A percentile compares a stretch with the other conserved stretches of the same genome.
Conservation (phyloP, 176 grass and related monocot species). For the Avena eriantha region DNA sequence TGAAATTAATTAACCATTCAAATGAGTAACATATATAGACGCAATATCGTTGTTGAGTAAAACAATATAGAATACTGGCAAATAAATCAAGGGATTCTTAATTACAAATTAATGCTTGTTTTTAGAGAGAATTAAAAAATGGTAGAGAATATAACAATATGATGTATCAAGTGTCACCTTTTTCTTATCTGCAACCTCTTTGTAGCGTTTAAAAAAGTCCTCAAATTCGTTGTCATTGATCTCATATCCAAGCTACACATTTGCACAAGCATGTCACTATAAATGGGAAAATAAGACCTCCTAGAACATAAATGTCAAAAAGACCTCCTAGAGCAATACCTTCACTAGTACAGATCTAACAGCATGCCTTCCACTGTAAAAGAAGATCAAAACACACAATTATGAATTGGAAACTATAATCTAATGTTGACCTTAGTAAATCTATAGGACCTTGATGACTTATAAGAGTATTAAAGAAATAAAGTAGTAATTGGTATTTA, state of each 20-base stretch:
- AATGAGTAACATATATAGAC: not conserved
- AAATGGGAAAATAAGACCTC: not conserved
- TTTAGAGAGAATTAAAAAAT: conserved; percentile 15
- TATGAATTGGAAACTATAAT: conserved; percentile 5
- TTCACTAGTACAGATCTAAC: conserved; percentile 81
- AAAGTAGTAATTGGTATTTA: no score
- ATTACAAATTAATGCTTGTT: not conserved
- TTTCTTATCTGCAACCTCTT: conserved; percentile 98
- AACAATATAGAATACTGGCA: no score
- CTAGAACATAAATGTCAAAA: conserved; percentile 33
- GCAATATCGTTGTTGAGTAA: not conserved
- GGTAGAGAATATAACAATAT: not conserved
- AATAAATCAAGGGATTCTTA: no score
- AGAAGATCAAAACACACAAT: conserved; percentile 38
- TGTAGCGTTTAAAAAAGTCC: conserved; percentile 97
- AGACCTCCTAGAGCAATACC: conserved; percentile 45
- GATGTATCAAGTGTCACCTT: conserved; percentile 54
- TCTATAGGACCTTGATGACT: no score
- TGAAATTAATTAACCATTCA: not conserved
- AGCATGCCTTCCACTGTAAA: conserved; percentile 93
- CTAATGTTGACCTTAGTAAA: not conserved
- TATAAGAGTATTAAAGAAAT: no score
- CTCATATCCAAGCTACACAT: conserved; percentile 83
- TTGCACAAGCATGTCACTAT: conserved; percentile 26
- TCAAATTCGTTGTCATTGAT: conserved; percentile 86